phyloP scores from a whole-genome alignment of 305 asterid genomes.

The Solanum aculeatissimum region DNA sequence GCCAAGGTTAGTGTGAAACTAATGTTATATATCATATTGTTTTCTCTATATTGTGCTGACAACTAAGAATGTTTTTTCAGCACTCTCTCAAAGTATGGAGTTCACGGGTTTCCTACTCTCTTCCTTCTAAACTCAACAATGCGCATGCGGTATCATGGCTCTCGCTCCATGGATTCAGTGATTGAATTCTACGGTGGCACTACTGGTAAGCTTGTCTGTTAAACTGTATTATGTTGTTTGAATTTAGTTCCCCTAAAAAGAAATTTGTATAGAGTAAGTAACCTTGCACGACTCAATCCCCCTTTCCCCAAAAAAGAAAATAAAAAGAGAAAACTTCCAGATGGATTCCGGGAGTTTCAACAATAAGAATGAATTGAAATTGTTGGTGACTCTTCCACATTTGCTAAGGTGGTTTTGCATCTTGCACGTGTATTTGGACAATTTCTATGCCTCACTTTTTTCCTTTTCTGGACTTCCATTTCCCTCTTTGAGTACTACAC shows the following conservation, averaged over 20 bases:
- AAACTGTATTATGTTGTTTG: not conserved
- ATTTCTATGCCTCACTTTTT: not conserved
- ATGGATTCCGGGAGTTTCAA: not conserved
- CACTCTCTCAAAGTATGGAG: constrained; percentile 90
- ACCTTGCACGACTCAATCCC: not conserved
- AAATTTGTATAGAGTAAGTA: not conserved
- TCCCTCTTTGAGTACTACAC: not conserved
- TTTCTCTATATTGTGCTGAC: constrained; percentile 1
- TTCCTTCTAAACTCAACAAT: constrained; percentile 75
- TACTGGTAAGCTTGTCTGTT: constrained; percentile 44
- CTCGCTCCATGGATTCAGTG: constrained; percentile 77
- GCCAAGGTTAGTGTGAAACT: constrained; percentile 59
- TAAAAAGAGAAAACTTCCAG: not conserved
- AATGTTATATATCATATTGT: not conserved
- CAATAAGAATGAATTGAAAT: not conserved
- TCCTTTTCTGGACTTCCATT: not conserved
- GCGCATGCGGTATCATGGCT: constrained; percentile 67
- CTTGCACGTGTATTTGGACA: not conserved
- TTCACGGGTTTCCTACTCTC: constrained; percentile 81
- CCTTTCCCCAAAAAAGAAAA: not conserved
- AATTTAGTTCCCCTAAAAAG: not conserved
- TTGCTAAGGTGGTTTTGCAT: not conserved
- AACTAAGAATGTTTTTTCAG: constrained; percentile 34
- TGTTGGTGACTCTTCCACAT: not conserved
- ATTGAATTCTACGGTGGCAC: constrained; percentile 50